Conservation (phyloP, 2,329 filamentous ascomycete species). For the Calonectria multiphialidica region DNA sequence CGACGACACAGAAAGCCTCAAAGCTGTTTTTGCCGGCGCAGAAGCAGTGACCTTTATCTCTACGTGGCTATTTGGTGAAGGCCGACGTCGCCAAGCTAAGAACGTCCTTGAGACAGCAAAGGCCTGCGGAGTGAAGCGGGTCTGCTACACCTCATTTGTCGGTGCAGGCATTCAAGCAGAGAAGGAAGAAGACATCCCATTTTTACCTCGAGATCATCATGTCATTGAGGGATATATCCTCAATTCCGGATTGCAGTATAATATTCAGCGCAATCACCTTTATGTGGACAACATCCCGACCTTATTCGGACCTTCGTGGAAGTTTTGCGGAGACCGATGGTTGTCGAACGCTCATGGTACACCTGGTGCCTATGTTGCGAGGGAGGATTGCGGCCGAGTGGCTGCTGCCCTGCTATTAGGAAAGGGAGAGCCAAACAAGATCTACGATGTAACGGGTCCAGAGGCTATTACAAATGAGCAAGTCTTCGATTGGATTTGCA, state of each 20-base stretch:
- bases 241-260: slow-evolving; percentile 36
- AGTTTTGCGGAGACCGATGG: slow-evolving; percentile 40
- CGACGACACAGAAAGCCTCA: slow-evolving; percentile 39
- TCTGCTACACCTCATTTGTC: slow-evolving; percentile 41
- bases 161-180: slow-evolving; percentile 39
- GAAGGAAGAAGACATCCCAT: slow-evolving; percentile 42
- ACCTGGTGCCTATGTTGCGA: slow-evolving; percentile 37
- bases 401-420: slow-evolving; percentile 34
- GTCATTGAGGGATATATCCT: slow-evolving; percentile 39
- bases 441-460: slow-evolving; percentile 38
- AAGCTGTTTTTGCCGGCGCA: slow-evolving; percentile 38
- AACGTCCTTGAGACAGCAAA: slow-evolving; percentile 39
- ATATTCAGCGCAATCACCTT: slow-evolving; percentile 40
- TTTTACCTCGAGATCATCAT: slow-evolving; percentile 39
- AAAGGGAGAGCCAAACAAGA: slow-evolving; percentile 35
- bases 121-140: slow-evolving; percentile 34
- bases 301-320: slow-evolving; percentile 36
- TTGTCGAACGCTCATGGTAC: slow-evolving; percentile 36
- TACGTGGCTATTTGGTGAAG: slow-evolving; percentile 40
- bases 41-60: slow-evolving; percentile 41
- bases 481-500: slow-evolving; percentile 38
- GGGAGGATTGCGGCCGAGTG: slow-evolving; percentile 39
- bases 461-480: slow-evolving; percentile 36
- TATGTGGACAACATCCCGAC: slow-evolving; percentile 40
- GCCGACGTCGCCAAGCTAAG: slow-evolving; percentile 33